Base-by-base conservation (phyloP, 2,329 filamentous ascomycete genomes). In the Dactylellina sp. region DNA sequence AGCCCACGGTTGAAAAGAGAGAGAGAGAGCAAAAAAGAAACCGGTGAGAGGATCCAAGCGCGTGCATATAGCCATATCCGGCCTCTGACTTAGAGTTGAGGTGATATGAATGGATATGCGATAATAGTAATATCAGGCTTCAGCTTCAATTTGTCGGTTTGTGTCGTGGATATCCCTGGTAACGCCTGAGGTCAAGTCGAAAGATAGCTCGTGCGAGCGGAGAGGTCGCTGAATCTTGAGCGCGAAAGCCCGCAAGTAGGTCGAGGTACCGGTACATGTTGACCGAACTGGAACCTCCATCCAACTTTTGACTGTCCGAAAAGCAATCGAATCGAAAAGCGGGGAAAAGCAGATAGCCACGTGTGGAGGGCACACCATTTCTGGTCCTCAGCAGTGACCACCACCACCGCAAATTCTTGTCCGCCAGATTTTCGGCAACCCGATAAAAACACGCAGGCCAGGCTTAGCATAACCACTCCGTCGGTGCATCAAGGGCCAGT, bases 391-490 rank as follows among this genome's bases (percentile, higher is more conserved):
- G 16, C 39, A 7, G 55, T 50, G 42, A 65, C 50, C 42, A 16
- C 53, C 25, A n/a, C 53, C n/a, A 47, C 28, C n/a, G 49, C 61
- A 40, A 61, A 60, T 61, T 56, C 22, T 39, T 56, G 37, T 40
- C 55, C 42, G 44, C 44, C 32, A 42, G 14, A 25, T 28, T 63
- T 32, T 63, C 57, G 65, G 57, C 44, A 56, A 55, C 39, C 28
- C 56, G 56, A 53, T 28, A 53, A 42, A 63, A 62, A 71, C 12
- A 37, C 28, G 53, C 60, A 72, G 46, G 46, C 50, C 44, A 60
- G 60, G 60, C 68, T 72, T 72, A 72, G 60, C 53, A 72, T 72
- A 72, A 72, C 68, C 68, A 72, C 39, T 60, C 68, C 37, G 68
- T 64, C 68, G 68, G 68, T 61, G 68, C 61, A 64, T 63, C 68